phyloP scores from a whole-genome alignment of 2,329 filamentous ascomycete genomes.

The Diaporthe helianthi region DNA sequence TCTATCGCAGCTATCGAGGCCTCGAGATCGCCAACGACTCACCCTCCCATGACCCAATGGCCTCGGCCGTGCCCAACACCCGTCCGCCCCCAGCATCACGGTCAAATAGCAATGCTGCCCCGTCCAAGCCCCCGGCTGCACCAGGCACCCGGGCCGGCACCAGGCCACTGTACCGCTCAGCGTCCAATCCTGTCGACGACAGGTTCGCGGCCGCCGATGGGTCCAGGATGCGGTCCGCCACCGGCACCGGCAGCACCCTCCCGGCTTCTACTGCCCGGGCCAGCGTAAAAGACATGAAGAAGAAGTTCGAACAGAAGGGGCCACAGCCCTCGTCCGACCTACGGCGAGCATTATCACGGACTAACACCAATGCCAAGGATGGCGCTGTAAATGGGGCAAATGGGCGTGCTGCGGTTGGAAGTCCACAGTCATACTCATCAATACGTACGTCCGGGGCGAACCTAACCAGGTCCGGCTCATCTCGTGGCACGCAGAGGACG shows the following conservation, averaged over 20 bases:
- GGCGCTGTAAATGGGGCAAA: slow-evolving; percentile 40
- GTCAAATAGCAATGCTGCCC: slow-evolving; percentile 58
- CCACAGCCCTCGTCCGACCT: slow-evolving; percentile 42
- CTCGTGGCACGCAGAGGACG: slow-evolving; percentile 51
- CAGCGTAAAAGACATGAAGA: slow-evolving; percentile 83
- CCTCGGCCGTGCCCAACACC: slow-evolving; percentile 49
- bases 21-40: slow-evolving; percentile 46
- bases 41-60: slow-evolving; percentile 45
- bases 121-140: slow-evolving; percentile 54
- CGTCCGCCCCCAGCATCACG: slow-evolving; percentile 52
- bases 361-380: slow-evolving; percentile 46
- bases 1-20: slow-evolving; percentile 59
- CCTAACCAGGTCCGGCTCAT: slow-evolving; percentile 40
- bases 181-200: slow-evolving; percentile 62
- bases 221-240: slow-evolving; percentile 43
- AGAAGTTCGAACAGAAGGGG: slow-evolving; percentile 70
- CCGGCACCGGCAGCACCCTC: slow-evolving; percentile 47
- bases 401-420: slow-evolving; percentile 43
- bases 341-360: slow-evolving; percentile 44
- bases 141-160: slow-evolving; percentile 48
- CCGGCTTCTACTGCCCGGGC: slow-evolving; percentile 50
- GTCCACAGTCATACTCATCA: slow-evolving; percentile 50
- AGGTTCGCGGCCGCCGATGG: slow-evolving; percentile 42
- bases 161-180: slow-evolving; percentile 58
- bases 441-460: slow-evolving; percentile 48